Conservation (phyloP, 2,329 filamentous ascomycete genomes). For the Chalara sp. region DNA sequence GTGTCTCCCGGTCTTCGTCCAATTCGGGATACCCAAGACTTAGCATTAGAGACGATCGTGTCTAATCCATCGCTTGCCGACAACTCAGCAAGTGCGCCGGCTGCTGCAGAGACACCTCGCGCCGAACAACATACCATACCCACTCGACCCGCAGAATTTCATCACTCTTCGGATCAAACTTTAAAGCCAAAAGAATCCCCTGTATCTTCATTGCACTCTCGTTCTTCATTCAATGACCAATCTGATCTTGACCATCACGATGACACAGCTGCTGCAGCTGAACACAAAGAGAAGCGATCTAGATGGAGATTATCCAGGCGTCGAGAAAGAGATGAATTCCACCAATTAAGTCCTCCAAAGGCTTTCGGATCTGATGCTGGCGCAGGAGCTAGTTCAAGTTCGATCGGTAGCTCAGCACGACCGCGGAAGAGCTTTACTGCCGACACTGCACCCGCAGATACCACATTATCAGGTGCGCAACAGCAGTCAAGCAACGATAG, state of each 20-base stretch:
- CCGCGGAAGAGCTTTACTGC: slow-evolving; percentile 39
- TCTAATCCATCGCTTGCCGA: slow-evolving; percentile 7
- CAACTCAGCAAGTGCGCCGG: slow-evolving; percentile 12
- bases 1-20: slow-evolving; percentile 26
- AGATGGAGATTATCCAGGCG: slow-evolving; percentile 66
- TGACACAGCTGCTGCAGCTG: slow-evolving; percentile 43
- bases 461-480: slow-evolving; percentile 16
- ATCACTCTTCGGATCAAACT: slow-evolving; percentile 25
- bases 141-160: slow-evolving; percentile 14
- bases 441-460: slow-evolving; percentile 27
- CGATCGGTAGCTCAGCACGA: slow-evolving; percentile 53
- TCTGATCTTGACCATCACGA: slow-evolving; percentile 74
- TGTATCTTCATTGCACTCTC: slow-evolving; percentile 62
- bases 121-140: slow-evolving; percentile 16
- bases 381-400: slow-evolving; percentile 61
- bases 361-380: slow-evolving; percentile 54
- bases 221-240: slow-evolving; percentile 66
- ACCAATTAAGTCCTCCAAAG: slow-evolving; percentile 36
- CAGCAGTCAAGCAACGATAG: slow-evolving; percentile 28
- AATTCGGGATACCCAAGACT: slow-evolving; percentile 24
- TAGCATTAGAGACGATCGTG: slow-evolving; percentile 21
- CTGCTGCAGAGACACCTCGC: slow-evolving; percentile 18
- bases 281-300: slow-evolving; percentile 64
- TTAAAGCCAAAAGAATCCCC: slow-evolving; percentile 67
- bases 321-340: slow-evolving; percentile 52